phyloP scores from a whole-genome alignment of 2,329 filamentous ascomycete species.

The Incumbomyces delicatus region DNA sequence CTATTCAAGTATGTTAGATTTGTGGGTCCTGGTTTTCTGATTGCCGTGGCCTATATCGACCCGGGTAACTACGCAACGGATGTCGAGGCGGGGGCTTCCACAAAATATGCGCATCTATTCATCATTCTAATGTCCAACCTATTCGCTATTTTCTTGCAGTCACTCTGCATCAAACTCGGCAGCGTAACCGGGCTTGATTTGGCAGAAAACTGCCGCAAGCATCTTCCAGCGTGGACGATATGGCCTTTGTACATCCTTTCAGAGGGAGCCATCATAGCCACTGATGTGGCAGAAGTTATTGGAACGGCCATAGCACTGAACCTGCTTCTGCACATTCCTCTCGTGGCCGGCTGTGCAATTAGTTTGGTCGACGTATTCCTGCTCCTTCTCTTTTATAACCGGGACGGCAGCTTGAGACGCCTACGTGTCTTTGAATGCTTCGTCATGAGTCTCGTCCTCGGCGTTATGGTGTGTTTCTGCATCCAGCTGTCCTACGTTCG shows the following conservation, averaged over 20 bases:
- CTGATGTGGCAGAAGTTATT: conserved; percentile 59
- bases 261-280: conserved; percentile 60
- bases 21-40: conserved; percentile 39
- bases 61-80: conserved; percentile 43
- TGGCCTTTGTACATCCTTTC: conserved; percentile 52
- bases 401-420: conserved; percentile 42
- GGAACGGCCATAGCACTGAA: conserved; percentile 49
- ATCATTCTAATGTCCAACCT: conserved; percentile 40
- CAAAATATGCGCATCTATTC: conserved; percentile 36
- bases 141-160: conserved; percentile 40
- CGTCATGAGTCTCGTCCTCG: conserved; percentile 44
- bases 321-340: conserved; percentile 43
- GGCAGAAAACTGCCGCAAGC: conserved; percentile 55
- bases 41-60: conserved; percentile 42
- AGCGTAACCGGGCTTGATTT: conserved; percentile 60
- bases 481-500: conserved; percentile 47
- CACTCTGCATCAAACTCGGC: conserved; percentile 50
- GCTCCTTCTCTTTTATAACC: conserved; percentile 47
- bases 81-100: conserved; percentile 38
- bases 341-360: conserved; percentile 49
- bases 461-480: conserved; percentile 49
- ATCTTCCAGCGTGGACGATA: conserved; percentile 57
- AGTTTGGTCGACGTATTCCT: conserved; percentile 48
- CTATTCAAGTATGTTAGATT: conserved; percentile 35
- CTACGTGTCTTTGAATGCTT: conserved; percentile 46